These are phyloP conservation scores for Corylus americana DNA, from an alignment of 306 rosid species.

Conservation along the genomic window DNA sequence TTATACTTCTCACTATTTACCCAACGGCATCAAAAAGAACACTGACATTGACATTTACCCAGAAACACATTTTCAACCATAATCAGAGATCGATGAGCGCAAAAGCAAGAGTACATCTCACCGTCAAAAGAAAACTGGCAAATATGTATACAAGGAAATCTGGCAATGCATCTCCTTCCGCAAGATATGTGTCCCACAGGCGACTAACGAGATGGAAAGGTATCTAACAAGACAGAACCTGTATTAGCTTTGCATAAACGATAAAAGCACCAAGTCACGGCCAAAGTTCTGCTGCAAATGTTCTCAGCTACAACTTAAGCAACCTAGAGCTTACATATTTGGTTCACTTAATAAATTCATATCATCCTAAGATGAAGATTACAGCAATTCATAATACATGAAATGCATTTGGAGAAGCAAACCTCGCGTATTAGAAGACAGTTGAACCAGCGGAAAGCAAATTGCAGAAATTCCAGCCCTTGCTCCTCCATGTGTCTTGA, in stretches of 20 bases:
- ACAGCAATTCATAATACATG: constrained; percentile 3
- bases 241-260: constrained; percentile 28
- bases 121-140: constrained; percentile 98
- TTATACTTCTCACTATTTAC: not conserved
- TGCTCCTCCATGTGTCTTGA: constrained; percentile 94
- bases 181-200: constrained; percentile 98
- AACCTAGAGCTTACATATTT: constrained; percentile 15
- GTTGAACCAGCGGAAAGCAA: constrained; percentile 99
- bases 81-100: constrained; percentile 3
- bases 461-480: constrained; percentile 95
- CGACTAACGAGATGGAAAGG: constrained; percentile 93
- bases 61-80: not conserved
- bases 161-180: constrained; percentile 96
- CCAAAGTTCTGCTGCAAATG: constrained; percentile 3
- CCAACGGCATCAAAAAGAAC: not conserved
- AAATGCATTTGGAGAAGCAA: constrained; percentile 24
- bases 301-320: constrained; percentile 8
- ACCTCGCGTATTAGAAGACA: constrained; percentile 98
- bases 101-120: constrained; percentile 35
- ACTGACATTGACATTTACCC: not conserved
- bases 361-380: constrained; percentile 10
- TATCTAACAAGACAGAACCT: constrained; percentile 51
- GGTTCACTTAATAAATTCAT: constrained; percentile 1
- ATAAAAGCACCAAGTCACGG: constrained; percentile 27
- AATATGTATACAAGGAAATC: constrained; percentile 97